Evolutionary conservation across 2,329 filamentous ascomycete genomes (phyloP), one percentile per base, ranked within the genome.

Genomic region (Mycosphaerella arachidis): DNA sequence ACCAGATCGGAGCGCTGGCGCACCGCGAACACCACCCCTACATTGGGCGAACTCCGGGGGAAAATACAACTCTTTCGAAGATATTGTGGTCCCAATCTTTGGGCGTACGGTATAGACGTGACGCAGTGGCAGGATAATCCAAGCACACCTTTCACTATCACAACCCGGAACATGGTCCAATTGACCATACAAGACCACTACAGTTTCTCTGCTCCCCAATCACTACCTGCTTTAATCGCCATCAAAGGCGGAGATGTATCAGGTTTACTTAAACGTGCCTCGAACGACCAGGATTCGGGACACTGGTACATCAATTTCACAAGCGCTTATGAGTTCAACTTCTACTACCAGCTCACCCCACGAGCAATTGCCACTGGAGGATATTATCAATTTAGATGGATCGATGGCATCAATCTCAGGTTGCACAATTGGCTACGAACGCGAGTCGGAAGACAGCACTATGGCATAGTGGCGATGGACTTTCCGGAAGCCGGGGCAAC

Each of bases 151-250:
- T 75, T 75, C 61, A 73, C 69, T 4, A 73, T 81, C 52, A 63
- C 68, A 45, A 78, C 77, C 4, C 67, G 72, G 16, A 70, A 72
- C 18, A 66, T 69, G 29, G 71, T 76, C 4, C 70, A 71, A 20
- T 67, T 79, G 48, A 77, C 75, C 9, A 71, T 80, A 7, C 78
- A 81, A 70, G 78, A 81, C 67, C 79, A 80, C 69, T 81, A 79
- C 74, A 74, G 73, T 61, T 78, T 75, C 63, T 67, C 73, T 0
- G 64, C 74, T 29, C 71, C 75, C 7, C 71, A 75, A 24, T 61
- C 73, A 6, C 71, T 81, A 16, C 68, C 73, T 1, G 67, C 71
- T 2, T 68, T 80, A n/a, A 70, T 81, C 6, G 61, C 65, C 4
- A 72, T 67, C 55, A 81, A 81, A 70, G 72, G 71, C 57, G 68